Conservation (phyloP, 208 protist species). For the Kentomonas sorsogonicus region DNA sequence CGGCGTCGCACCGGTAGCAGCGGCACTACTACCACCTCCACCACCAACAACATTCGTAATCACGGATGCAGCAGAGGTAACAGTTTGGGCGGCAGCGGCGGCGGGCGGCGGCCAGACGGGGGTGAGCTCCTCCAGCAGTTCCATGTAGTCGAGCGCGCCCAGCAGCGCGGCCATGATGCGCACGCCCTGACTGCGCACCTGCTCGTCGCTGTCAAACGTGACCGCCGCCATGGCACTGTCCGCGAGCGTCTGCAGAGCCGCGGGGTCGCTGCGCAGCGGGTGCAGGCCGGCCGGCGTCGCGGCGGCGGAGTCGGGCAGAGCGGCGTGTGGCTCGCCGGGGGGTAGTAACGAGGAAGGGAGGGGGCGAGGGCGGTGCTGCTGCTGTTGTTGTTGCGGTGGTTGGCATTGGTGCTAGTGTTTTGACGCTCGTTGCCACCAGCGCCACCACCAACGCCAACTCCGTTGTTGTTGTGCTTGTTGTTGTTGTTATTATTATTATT, state of each 20-base stretch:
- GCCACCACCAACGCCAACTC: neutral
- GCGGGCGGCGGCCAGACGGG: no score
- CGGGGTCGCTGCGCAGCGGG: no score
- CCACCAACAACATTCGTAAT: no score
- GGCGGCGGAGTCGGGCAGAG: no score
- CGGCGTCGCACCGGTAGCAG: no score
- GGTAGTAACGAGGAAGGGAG: no score
- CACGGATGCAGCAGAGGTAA: no score
- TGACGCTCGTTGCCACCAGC: neutral
- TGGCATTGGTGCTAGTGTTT: neutral
- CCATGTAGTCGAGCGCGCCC: constrained; percentile 42
- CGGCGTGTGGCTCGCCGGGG: no score
- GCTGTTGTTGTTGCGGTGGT: neutral
- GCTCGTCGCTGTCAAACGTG: constrained; percentile 25
- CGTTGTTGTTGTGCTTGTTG: neutral
- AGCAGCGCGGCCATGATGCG: constrained; percentile 81
- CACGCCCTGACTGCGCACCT: constrained; percentile 66
- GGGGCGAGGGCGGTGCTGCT: neutral
- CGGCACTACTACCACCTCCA: no score
- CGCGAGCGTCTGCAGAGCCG: no score
- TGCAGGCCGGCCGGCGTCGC: no score
- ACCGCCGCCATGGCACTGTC: constrained; percentile 50
- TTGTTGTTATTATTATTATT: neutral
- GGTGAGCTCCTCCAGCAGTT: constrained; percentile 68
- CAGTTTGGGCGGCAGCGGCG: no score